phyloP scores from a whole-genome alignment of 352 stramenopile species.

The Phytophthora syringae region DNA sequence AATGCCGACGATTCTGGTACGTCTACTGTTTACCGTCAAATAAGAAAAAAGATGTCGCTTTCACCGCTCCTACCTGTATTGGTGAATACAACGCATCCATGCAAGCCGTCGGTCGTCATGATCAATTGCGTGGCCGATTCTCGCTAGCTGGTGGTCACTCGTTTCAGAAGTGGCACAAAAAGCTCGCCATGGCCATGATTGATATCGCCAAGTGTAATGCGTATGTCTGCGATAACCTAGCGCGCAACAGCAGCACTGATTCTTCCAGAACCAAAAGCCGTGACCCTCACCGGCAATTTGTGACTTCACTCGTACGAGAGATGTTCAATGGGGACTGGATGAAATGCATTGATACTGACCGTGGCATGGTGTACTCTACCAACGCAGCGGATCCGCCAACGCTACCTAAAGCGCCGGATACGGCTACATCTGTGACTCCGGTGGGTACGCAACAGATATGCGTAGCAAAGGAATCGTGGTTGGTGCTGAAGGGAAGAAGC shows the following conservation, averaged over 20 bases:
- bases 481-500: no score
- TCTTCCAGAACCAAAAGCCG: neutral
- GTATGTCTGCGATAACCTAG: slow-evolving; percentile 1
- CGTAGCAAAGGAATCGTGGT: no score
- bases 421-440: neutral
- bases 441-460: no score
- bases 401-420: neutral
- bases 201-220: slow-evolving; percentile 34
- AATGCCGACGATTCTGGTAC: slow-evolving; percentile 32
- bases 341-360: neutral
- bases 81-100: slow-evolving; percentile 43
- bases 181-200: slow-evolving; percentile 19
- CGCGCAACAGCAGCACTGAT: neutral
- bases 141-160: slow-evolving; percentile 34
- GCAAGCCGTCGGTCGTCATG: slow-evolving; percentile 36
- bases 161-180: slow-evolving; percentile 44
- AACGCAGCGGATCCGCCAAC: neutral
- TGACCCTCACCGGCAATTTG: neutral
- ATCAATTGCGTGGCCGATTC: slow-evolving; percentile 34
- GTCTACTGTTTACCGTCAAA: no score
- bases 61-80: slow-evolving; percentile 29
- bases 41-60: neutral
- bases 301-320: neutral
- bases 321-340: neutral
- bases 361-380: no score